Percentiles rank a stretch among this genome's conserved stretches.
Conservation (phyloP, 177 flowering plant species). For the Vitis hybrid region DNA sequence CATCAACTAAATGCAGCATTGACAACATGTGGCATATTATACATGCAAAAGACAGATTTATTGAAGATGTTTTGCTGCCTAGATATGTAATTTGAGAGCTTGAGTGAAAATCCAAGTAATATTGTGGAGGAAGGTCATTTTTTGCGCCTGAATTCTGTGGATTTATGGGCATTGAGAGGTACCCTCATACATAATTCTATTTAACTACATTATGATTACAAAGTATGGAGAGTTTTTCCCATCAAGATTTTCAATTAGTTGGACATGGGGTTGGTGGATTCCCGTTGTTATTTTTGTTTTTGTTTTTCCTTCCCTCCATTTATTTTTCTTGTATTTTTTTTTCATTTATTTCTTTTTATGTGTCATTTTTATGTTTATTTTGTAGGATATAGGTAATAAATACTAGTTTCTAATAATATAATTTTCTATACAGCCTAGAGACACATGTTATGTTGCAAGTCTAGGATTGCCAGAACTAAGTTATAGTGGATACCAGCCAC, state of each 20-base stretch:
- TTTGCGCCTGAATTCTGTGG: not conserved
- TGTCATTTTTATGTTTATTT: not conserved
- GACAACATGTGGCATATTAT: too few species aligned
- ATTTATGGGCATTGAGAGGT: not conserved
- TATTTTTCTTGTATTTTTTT: not conserved
- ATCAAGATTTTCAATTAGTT: not conserved
- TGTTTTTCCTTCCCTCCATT: not conserved
- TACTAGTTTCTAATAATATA: not conserved
- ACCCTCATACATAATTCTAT: not conserved
- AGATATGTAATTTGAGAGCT: too few species aligned
- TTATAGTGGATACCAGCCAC: constrained; percentile 87
- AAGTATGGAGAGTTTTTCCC: not conserved
- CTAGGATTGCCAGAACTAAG: constrained; percentile 59
- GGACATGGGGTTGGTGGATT: not conserved
- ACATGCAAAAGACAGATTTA: too few species aligned
- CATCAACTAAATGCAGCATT: too few species aligned
- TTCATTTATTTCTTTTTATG: not conserved
- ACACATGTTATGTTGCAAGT: constrained; percentile 81
- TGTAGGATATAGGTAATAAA: not conserved
- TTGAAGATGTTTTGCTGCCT: too few species aligned
- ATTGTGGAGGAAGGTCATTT: not conserved
- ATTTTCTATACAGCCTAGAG: constrained; percentile 66
- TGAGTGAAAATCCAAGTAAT: too few species aligned
- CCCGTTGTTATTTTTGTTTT: not conserved
- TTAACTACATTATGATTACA: not conserved